Conservation (phyloP, 768 basidiomycete species). For the Chalciporus chontae region DNA sequence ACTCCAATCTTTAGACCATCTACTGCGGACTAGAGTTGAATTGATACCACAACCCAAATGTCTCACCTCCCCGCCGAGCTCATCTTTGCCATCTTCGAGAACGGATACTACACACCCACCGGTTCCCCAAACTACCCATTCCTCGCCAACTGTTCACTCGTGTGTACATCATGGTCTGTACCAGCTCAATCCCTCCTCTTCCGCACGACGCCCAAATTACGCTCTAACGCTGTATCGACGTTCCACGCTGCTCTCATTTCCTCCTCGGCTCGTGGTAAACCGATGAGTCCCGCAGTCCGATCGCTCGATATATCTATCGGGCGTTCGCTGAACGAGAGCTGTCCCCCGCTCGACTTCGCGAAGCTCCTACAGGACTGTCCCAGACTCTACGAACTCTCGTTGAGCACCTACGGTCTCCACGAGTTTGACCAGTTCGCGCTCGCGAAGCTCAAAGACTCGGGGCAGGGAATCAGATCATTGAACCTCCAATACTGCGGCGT, state of each 20-base stretch:
- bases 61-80: conserved; percentile 22
- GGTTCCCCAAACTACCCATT: conserved; percentile 18
- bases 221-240: background rate
- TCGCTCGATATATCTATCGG: conserved; percentile 23
- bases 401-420: conserved; percentile 26
- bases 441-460: conserved; percentile 19
- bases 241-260: conserved; percentile 17
- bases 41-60: conserved; percentile 5
- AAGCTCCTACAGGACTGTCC: conserved; percentile 26
- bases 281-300: conserved; percentile 17
- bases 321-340: background rate
- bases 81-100: conserved; percentile 21
- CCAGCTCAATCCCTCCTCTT: conserved; percentile 31
- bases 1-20: background rate
- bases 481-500: conserved; percentile 33
- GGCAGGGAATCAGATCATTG: conserved; percentile 31
- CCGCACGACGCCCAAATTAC: conserved; percentile 12
- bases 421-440: conserved; percentile 28
- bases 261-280: conserved; percentile 13
- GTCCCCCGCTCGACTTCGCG: conserved; percentile 11
- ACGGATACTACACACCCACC: conserved; percentile 19
- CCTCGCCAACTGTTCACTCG: conserved; percentile 23
- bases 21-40: background rate
- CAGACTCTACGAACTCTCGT: conserved; percentile 32
- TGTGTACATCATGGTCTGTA: conserved; percentile 26